A percentile compares a stretch with the other conserved stretches of the same genome.
Evolutionary conservation across 1,284 basidiomycete species (phyloP).

Genomic region (Schizopora paradoxa): DNA sequence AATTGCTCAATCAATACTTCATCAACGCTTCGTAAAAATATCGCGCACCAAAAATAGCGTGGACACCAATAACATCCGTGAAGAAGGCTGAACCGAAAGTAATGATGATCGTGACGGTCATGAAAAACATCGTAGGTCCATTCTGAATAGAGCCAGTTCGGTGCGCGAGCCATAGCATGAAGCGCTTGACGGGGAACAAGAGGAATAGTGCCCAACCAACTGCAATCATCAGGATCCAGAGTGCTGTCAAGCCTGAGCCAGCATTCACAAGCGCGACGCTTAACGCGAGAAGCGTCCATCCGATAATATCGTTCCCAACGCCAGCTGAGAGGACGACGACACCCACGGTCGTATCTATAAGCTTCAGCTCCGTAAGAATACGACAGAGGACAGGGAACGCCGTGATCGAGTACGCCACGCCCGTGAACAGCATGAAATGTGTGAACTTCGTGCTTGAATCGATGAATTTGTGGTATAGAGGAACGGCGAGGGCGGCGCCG

Average conservation of each 20-base stretch:
- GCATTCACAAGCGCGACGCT: conserved; percentile 90
- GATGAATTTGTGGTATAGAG: conserved; percentile 81
- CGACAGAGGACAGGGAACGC: conserved; percentile 94
- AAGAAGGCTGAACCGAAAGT: conserved; percentile 64
- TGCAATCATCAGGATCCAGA: conserved; percentile 79
- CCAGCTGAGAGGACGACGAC: conserved; percentile 91
- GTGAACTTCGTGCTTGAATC: conserved; percentile 60
- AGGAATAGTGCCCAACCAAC: conserved; percentile 81
- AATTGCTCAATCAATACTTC: neutral
- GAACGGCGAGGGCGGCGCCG: conserved; percentile 77
- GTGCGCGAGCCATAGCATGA: conserved; percentile 66
- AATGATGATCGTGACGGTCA: conserved; percentile 57
- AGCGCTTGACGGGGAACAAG: conserved; percentile 64
- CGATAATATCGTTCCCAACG: conserved; percentile 86
- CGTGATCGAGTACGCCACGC: conserved; percentile 89
- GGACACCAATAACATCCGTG: conserved; percentile 85
- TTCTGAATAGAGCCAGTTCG: conserved; percentile 78
- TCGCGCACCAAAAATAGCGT: conserved; percentile 74
- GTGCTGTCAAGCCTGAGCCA: conserved; percentile 62
- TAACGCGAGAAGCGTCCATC: conserved; percentile 74
- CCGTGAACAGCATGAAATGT: conserved; percentile 92
- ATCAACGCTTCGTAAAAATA: conserved; percentile 18
- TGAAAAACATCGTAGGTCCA: conserved; percentile 62
- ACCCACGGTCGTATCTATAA: conserved; percentile 91
- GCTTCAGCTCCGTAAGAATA: conserved; percentile 73